Evolutionary conservation across 2,329 filamentous ascomycete genomes (phyloP).

Genomic region (Hypomyces perniciosus): DNA sequence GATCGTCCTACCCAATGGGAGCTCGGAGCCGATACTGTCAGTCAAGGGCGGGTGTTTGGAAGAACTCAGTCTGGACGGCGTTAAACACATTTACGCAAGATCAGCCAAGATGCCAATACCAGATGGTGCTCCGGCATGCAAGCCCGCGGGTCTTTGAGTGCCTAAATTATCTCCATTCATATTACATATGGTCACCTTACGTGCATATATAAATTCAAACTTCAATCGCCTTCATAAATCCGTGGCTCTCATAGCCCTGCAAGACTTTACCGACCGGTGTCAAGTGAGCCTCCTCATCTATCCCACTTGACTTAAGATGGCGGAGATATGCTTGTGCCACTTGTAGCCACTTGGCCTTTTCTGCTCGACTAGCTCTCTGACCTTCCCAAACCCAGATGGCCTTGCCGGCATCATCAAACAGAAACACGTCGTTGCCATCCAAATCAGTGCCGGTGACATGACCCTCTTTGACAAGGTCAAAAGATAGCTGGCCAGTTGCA

Average conservation of each 20-base stretch:
- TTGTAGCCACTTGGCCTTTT: slow-evolving; percentile 56
- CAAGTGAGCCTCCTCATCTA: slow-evolving; percentile 32
- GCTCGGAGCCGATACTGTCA: slow-evolving; percentile 30
- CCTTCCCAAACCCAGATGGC: slow-evolving; percentile 64
- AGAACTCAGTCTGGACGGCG: slow-evolving; percentile 34
- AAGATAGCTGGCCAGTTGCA: slow-evolving; percentile 49
- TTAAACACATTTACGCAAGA: slow-evolving; percentile 40
- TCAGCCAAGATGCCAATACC: slow-evolving; percentile 41
- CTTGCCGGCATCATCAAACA: slow-evolving; percentile 52
- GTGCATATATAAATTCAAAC: slow-evolving; percentile 15
- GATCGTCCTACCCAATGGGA: slow-evolving; percentile 32
- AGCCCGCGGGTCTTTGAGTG: too few species aligned
- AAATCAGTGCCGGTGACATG: slow-evolving; percentile 43
- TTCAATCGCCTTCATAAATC: slow-evolving; percentile 44
- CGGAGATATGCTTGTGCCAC: slow-evolving; percentile 52
- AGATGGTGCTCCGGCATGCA: slow-evolving; percentile 17
- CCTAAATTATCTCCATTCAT: too few species aligned
- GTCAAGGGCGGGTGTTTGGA: slow-evolving; percentile 43
- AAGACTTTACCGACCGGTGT: slow-evolving; percentile 52
- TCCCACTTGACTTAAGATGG: slow-evolving; percentile 30
- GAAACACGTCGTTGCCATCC: slow-evolving; percentile 55
- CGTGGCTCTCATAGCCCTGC: slow-evolving; percentile 49
- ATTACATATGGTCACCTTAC: slow-evolving; percentile 18
- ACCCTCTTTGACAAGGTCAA: slow-evolving; percentile 54
- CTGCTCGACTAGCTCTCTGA: slow-evolving; percentile 47